phyloP scores from a whole-genome alignment of 2,329 filamentous ascomycete genomes.

The Pestalotiopsis sp. region DNA sequence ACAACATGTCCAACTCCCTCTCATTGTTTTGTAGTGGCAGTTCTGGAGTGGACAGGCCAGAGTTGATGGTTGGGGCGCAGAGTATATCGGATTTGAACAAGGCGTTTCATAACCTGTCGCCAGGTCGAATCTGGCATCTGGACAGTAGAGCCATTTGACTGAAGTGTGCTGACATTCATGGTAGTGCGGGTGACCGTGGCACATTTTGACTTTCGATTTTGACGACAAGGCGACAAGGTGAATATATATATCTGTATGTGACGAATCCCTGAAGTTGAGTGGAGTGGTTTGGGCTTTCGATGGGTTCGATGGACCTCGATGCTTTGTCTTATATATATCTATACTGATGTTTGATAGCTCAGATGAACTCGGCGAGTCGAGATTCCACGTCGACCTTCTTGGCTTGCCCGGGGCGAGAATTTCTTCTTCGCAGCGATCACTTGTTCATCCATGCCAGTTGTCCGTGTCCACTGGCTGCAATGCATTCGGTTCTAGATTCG shows the following conservation, averaged over 20 bases:
- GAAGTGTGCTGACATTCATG: conserved; percentile 58
- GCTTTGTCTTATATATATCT: conserved; percentile 14
- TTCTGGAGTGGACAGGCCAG: conserved; percentile 50
- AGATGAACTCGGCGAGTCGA: not conserved
- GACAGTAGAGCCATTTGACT: conserved; percentile 58
- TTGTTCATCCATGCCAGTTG: not conserved
- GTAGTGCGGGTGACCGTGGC: conserved; percentile 54
- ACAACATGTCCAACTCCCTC: conserved; percentile 57
- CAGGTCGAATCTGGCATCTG: conserved; percentile 49
- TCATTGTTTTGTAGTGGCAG: conserved; percentile 53
- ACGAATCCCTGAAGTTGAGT: not conserved
- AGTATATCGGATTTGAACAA: conserved; percentile 52
- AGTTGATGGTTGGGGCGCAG: conserved; percentile 44
- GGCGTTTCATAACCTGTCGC: conserved; percentile 52
- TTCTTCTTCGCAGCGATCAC: conserved; percentile 1
- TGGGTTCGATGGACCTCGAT: not conserved
- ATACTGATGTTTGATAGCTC: conserved; percentile 7
- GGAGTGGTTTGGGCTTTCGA: conserved; percentile 3
- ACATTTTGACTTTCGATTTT: conserved; percentile 43
- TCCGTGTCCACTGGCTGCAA: conserved; percentile 1
- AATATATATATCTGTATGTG: not conserved
- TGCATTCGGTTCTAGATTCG: not conserved
- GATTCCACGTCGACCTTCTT: conserved; percentile 23
- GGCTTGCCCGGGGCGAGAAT: conserved; percentile 14
- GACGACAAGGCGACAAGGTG: not conserved